Percentiles rank a stretch among this genome's conserved stretches.
These are phyloP conservation scores for Boletus patriciae DNA, from an alignment of 768 basidiomycete species.

Conservation along the genomic window DNA sequence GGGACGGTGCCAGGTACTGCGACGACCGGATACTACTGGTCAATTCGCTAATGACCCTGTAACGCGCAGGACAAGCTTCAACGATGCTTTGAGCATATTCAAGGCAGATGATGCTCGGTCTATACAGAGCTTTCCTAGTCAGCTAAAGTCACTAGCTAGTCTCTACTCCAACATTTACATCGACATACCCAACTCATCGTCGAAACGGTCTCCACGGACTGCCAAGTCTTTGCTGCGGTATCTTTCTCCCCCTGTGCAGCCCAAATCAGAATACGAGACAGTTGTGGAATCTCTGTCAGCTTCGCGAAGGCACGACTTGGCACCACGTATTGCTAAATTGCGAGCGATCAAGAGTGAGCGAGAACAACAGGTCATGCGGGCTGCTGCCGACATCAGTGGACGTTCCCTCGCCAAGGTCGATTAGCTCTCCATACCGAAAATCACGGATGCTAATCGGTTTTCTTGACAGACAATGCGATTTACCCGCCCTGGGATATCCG, in stretches of 20 bases:
- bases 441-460: background rate
- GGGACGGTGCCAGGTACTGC: conserved; percentile 80
- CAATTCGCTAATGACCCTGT: background rate
- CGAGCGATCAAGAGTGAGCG: conserved; percentile 75
- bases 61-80: conserved; percentile 58
- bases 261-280: conserved; percentile 49
- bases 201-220: conserved; percentile 39
- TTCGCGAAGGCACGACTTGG: conserved; percentile 51
- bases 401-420: conserved; percentile 80
- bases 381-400: conserved; percentile 85
- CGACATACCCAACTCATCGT: conserved; percentile 45
- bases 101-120: conserved; percentile 71
- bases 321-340: conserved; percentile 67
- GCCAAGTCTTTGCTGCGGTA: conserved; percentile 59
- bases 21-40: background rate
- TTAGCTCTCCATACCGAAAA: background rate
- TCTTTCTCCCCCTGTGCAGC: conserved; percentile 34
- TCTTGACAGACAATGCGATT: conserved; percentile 77
- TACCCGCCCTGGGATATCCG: conserved; percentile 53
- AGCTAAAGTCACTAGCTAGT: conserved; percentile 56
- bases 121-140: conserved; percentile 53
- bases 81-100: conserved; percentile 67
- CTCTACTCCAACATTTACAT: conserved; percentile 52
- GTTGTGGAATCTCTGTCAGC: conserved; percentile 55
- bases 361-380: conserved; percentile 79